Percentiles rank a stretch among this genome's conserved stretches.
Evolutionary conservation across 2,329 filamentous ascomycete species (phyloP).

Genomic region (Zymoseptoria brevis): DNA sequence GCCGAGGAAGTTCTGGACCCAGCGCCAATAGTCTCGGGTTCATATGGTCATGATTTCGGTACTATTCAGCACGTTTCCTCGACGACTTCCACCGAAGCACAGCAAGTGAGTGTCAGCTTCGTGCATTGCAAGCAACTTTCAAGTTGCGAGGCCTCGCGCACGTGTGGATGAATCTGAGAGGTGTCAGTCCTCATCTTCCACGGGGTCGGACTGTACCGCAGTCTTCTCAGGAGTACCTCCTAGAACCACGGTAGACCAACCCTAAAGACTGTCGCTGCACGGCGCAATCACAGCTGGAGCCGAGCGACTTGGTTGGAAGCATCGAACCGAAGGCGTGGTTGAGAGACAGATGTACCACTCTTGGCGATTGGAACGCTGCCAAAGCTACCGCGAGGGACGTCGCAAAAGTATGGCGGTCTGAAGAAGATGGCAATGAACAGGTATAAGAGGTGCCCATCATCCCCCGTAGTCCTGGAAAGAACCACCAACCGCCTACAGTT

Average conservation of each 20-base stretch:
- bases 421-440: neutral
- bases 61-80: no score
- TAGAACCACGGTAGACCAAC: neutral
- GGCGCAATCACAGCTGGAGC: neutral
- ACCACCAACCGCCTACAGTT: neutral
- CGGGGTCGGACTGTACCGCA: neutral
- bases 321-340: neutral
- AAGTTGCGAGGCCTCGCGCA: no score
- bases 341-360: neutral
- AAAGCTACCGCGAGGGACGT: neutral
- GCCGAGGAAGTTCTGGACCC: neutral
- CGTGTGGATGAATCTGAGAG: no score
- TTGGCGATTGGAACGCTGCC: neutral
- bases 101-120: no score
- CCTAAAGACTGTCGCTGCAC: neutral
- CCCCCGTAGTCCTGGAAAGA: neutral
- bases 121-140: no score
- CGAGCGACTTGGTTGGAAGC: neutral
- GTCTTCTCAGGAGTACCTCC: neutral
- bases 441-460: neutral
- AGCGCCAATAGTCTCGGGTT: no score
- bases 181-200: no score
- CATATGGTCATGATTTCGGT: no score
- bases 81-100: no score
- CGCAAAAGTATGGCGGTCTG: neutral